Base-by-base conservation (phyloP, 1,284 basidiomycete genomes). In the Ustilago xerochloae region DNA sequence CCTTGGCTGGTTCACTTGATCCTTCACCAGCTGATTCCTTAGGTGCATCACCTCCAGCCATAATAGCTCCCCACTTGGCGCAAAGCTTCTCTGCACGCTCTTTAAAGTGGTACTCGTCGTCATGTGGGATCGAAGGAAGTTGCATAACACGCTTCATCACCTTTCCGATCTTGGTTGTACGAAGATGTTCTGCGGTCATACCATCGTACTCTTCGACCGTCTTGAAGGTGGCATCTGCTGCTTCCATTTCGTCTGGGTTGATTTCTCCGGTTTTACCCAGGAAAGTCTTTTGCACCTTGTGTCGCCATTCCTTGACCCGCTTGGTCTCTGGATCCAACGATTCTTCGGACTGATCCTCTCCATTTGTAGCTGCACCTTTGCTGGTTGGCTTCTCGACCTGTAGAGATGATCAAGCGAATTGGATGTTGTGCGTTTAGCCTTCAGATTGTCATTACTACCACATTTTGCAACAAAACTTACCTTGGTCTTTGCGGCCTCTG, bases 141-240 rank as follows among this genome's bases (percentile, higher is more conserved):
- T 90, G 88, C 45, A 92, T 88, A 79, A 97, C 95, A 85, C 94
- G 93, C 82, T 94, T 92, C 92, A 97, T 95, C 53, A 99, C 95
- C 86, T 98, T 98, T 86, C 92, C 93, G 81, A 98, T 97, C 88
- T 97, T 97, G 69, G 95, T 95, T 87, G 90, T 91, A 45, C 68
- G 59, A 50, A 96, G 89, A 81, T 94, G 93, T 64, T 92, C 90
- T 67, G 94, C 90, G 62, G 90, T 92, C 87, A 97, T 94, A 28
- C 72, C 79, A 52, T 91, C 89, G 84, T 94, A 94, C 10, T 87
- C 87, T 82, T 98, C 95, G 52, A 97, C 91, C 5, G 88, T 89
- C 35, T 88, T 90, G 87, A 97, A 94, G 33, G 93, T 86, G 48
- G 88, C 86, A 83, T 95, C 91, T 79, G 92, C 88, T 33, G 86